phyloP scores from a whole-genome alignment of 257 asterid species.

The Solanum piurae region DNA sequence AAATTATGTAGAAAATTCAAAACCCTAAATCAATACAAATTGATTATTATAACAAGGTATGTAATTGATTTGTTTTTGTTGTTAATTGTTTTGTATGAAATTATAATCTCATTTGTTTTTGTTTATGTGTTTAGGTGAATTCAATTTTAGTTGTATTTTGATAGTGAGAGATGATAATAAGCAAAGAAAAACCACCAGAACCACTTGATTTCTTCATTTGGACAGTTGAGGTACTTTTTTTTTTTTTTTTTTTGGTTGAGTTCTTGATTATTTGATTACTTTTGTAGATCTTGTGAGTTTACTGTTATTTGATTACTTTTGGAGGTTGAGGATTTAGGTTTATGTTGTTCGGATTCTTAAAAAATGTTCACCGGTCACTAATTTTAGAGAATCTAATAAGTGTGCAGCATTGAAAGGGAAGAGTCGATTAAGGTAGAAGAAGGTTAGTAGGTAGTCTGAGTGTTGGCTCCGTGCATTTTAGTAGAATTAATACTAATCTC shows the following conservation, averaged over 20 bases:
- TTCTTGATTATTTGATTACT: neutral
- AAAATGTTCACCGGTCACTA: neutral
- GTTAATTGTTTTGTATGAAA: neutral
- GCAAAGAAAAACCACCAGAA: neutral
- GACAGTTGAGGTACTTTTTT: neutral
- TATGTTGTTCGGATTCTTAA: neutral
- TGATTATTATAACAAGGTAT: neutral
- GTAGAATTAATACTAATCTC: neutral
- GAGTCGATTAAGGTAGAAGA: neutral
- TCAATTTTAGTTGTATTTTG: neutral
- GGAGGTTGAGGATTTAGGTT: neutral
- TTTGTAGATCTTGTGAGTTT: neutral
- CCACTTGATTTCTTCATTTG: slow-evolving; percentile 2
- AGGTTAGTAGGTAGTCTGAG: neutral
- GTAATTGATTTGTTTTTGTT: neutral
- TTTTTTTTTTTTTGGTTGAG: neutral
- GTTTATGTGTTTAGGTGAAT: neutral
- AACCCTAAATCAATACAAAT: neutral
- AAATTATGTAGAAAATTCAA: neutral
- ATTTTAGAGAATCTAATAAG: neutral
- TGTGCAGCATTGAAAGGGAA: neutral
- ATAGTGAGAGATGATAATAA: neutral
- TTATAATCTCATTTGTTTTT: neutral
- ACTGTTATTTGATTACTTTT: neutral
- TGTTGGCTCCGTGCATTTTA: neutral